Conservation (phyloP, 495 filamentous ascomycete genomes). For the Baudoinia panamericana region DNA sequence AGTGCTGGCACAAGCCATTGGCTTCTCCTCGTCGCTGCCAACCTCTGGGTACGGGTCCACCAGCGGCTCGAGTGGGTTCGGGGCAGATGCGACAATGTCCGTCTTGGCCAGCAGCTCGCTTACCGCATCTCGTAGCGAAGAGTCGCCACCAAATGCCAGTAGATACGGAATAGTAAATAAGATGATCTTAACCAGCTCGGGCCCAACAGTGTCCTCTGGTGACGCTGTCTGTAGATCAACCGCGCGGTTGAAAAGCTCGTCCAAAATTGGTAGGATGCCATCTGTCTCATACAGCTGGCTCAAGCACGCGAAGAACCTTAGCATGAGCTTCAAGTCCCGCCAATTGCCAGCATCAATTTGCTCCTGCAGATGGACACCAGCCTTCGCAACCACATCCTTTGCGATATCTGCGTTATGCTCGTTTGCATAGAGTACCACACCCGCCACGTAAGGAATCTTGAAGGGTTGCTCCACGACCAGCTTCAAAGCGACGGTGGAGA, state of each 20-base stretch:
- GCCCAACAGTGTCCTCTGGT: conserved; percentile 77
- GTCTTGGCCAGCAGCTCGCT: conserved; percentile 76
- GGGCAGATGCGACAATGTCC: conserved; percentile 74
- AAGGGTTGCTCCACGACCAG: conserved; percentile 83
- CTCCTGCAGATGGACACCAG: conserved; percentile 43
- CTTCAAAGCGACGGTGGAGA: conserved; percentile 58
- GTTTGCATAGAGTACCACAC: conserved; percentile 64
- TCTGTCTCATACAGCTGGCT: conserved; percentile 69
- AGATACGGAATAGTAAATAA: conserved; percentile 86
- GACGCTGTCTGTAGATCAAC: conserved; percentile 82
- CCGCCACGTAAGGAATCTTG: conserved; percentile 86
- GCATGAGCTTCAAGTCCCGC: conserved; percentile 78
- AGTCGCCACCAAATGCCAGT: conserved; percentile 54
- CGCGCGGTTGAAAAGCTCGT: conserved; percentile 71
- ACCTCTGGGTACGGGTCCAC: conserved; percentile 61
- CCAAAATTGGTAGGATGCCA: conserved; percentile 71
- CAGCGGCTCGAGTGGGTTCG: conserved; percentile 65
- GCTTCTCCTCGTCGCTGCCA: conserved; percentile 37
- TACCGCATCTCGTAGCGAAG: conserved; percentile 53
- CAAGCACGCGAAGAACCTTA: conserved; percentile 75
- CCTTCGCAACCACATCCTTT: conserved; percentile 49
- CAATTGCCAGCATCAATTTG: conserved; percentile 60
- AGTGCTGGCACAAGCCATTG: conserved; percentile 49
- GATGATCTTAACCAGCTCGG: conserved; percentile 89
- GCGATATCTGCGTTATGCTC: conserved; percentile 57